phyloP scores from a whole-genome alignment of 179 eudicot species.

The Amaranthus tricolor region DNA sequence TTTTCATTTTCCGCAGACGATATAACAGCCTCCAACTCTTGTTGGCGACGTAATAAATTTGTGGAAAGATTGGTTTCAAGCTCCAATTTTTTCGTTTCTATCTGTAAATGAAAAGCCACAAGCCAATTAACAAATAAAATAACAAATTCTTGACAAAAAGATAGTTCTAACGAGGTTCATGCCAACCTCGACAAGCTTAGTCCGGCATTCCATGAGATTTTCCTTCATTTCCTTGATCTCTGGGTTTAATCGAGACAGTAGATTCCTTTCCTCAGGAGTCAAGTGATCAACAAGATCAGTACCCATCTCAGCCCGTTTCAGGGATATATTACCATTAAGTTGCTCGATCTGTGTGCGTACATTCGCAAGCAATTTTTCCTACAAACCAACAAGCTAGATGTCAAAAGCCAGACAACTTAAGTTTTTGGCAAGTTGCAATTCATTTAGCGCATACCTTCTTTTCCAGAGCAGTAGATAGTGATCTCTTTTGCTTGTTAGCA shows the following conservation, averaged over 20 bases:
- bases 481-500: conserved; percentile 81
- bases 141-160: not conserved
- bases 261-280: conserved; percentile 73
- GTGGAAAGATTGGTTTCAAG: conserved; percentile 93
- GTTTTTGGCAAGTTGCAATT: not conserved
- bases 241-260: conserved; percentile 79
- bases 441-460: conserved; percentile 60
- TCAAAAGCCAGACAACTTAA: not conserved
- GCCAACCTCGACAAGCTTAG: conserved; percentile 82
- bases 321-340: conserved; percentile 58
- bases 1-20: conserved; percentile 57
- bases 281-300: conserved; percentile 95
- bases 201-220: conserved; percentile 63
- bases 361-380: conserved; percentile 78
- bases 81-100: conserved; percentile 84
- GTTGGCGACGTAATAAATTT: conserved; percentile 74
- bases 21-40: conserved; percentile 79
- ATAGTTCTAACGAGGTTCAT: not conserved
- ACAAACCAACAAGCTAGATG: conserved; percentile 20
- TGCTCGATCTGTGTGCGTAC: conserved; percentile 71
- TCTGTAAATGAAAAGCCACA: conserved; percentile 37
- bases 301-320: conserved; percentile 87
- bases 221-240: conserved; percentile 93
- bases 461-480: conserved; percentile 62
- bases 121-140: conserved; percentile 8